Base-by-base conservation (phyloP, 306 rosid species). In the Trifolium fragiferum region DNA sequence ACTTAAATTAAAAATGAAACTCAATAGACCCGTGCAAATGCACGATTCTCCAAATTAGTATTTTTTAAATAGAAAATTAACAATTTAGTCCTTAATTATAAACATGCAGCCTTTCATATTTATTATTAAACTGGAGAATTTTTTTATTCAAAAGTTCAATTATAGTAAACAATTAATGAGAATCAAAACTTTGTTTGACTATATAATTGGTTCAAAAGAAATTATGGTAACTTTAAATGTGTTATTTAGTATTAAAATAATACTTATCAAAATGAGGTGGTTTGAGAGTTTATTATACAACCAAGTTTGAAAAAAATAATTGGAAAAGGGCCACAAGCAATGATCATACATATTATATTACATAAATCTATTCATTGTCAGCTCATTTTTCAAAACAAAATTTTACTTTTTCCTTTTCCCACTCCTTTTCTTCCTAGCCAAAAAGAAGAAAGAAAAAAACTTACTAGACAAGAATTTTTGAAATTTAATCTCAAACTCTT, bases 111-210 rank as follows among this genome's bases (percentile, higher is more conserved):
- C 20, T 15, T 7, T 16, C 14, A n/a, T 27, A 27, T 27, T 27
- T 27, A 27, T 27, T 27, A 27, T 27, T 27, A 27, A 27, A 27
- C 19, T 2, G 3, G 7, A 49, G 6, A 49, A 49, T n/a, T 15
- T 6, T 47, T 49, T 5, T 6, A 7, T 16, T 51, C 8, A 18
- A 9, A 51, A 51, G 18, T 16, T 7, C 5, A 2, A n/a, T 51
- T 2, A 16, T 16, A 51, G 50, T 2, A 18, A 18, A 20, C 13
- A 51, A 51, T 18, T 51, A 18, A 18, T 51, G 10, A 18, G 11
- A 51, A 11, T 51, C 58, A 51, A 51, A 51, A 51, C 19, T 51
- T 51, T 19, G 58, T 51, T 51, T 51, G 58, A 51, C 58, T 18
- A 21, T 18, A 51, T 51, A 51, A 18, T 51, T 51, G 23, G 11